Evolutionary conservation across 768 basidiomycete genomes (phyloP), one percentile per base, ranked within the genome.

Genomic region (Tephrocybe sp.): DNA sequence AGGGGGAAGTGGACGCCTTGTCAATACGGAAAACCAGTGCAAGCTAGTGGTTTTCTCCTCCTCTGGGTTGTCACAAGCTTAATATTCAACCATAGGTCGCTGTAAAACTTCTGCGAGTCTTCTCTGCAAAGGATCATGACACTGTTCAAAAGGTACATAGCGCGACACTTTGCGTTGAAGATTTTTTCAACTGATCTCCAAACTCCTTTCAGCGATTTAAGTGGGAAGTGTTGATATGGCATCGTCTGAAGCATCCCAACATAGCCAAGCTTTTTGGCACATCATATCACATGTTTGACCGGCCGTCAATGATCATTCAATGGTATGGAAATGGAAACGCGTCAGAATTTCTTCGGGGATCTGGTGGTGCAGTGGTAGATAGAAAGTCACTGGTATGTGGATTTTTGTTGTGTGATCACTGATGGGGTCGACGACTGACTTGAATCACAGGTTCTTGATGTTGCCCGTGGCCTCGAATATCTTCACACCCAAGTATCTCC

Each of bases 311-410:
- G 61, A 67, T 79, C 29, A 63, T 77, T 50, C 70, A 72, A 47
- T 79, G 77, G 77, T 77, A 74, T 54, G 57, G 65, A 30, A 76
- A 78, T 37, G 75, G 77, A 6, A 77, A 70, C 47, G 70, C 77
- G 27, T 64, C 64, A 15, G 68, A 73, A 16, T 79, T 78, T 49
- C 62, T 57, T 6, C 47, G 48, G 76, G 42, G 62, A 62, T 47
- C 62, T 59, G 13, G 3, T 11, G 44, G 48, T 31, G 16, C 11
- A 9, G 33, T 3, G 1, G 47, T 40, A 2, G 44, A 54, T 31
- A 34, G 53, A 25, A 29, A 19, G 7, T 25, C 23, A 0, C 23
- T 49, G 36, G 53, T 49, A 18, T 19, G 38, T 6, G 22, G 4
- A 16, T 4, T 29, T 29, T 38, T 3, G 5, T 38, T 22, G 31